A percentile compares a stretch with the other conserved stretches of the same genome.
Conservation (phyloP, 345 rosid genomes). For the Euphorbia pulcherrima region DNA sequence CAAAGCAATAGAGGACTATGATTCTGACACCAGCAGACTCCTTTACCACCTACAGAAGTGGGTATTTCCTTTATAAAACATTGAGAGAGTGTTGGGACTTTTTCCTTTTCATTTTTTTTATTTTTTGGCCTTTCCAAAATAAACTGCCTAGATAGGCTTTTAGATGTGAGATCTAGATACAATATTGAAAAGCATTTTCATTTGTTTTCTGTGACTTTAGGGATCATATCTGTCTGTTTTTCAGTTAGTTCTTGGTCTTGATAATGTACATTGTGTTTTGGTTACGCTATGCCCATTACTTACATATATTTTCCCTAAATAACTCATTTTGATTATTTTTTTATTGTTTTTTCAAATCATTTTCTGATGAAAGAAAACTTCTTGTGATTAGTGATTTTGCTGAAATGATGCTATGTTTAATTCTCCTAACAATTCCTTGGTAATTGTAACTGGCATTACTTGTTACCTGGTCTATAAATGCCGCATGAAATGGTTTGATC, state of each 20-base stretch:
- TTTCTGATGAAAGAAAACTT: background rate
- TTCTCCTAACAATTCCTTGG: background rate
- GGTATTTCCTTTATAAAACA: constrained; percentile 19
- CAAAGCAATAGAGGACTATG: constrained; percentile 91
- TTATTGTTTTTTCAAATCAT: constrained; percentile 1
- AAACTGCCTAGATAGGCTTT: background rate
- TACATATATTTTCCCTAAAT: background rate
- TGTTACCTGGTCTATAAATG: background rate
- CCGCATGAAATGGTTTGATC: background rate
- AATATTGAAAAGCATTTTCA: background rate
- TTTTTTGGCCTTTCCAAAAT: background rate
- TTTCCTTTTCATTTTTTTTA: background rate
- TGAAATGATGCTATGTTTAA: background rate
- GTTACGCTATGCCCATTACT: background rate
- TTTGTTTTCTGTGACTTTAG: background rate
- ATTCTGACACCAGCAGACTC: constrained; percentile 86
- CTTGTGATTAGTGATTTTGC: background rate
- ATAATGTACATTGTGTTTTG: background rate
- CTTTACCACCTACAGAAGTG: constrained; percentile 75
- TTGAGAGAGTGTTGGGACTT: background rate
- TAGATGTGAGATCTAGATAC: background rate
- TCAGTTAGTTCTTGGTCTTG: background rate
- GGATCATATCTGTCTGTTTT: background rate
- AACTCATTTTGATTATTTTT: background rate
- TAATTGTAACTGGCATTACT: background rate